Evolutionary conservation across 169 alveolate species (phyloP).

Genomic region (Amoebophrya sp.): DNA sequence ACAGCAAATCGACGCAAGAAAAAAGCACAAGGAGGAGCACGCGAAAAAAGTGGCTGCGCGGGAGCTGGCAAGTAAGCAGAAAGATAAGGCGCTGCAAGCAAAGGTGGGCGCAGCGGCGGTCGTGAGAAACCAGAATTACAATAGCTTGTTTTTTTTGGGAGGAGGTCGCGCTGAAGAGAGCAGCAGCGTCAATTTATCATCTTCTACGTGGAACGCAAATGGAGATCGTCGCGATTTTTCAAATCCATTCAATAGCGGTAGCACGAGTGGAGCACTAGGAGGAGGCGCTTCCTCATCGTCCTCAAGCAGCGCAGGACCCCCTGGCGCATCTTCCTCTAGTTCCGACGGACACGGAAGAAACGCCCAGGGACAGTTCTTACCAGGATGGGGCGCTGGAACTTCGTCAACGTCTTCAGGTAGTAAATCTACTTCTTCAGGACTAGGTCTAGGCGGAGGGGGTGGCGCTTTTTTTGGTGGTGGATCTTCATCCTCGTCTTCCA

Average conservation of each 20-base stretch:
- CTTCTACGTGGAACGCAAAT: neutral
- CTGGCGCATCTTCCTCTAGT: neutral
- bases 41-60: neutral
- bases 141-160: neutral
- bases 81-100: neutral
- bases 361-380: neutral
- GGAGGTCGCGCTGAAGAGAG: neutral
- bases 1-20: neutral
- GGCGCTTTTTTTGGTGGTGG: neutral
- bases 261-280: no score
- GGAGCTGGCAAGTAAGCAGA: neutral
- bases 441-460: neutral
- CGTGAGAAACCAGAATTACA: neutral
- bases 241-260: no score
- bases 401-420: neutral
- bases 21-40: neutral
- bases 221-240: neutral
- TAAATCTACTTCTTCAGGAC: neutral
- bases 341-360: neutral
- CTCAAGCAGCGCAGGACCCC: neutral
- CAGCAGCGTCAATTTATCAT: neutral
- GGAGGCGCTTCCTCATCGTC: neutral
- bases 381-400: neutral
- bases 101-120: neutral
- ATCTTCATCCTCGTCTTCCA: neutral